These are phyloP conservation scores for Xylariaceae sp. DNA, from an alignment of 2,329 filamentous ascomycete genomes.

Conservation along the genomic window DNA sequence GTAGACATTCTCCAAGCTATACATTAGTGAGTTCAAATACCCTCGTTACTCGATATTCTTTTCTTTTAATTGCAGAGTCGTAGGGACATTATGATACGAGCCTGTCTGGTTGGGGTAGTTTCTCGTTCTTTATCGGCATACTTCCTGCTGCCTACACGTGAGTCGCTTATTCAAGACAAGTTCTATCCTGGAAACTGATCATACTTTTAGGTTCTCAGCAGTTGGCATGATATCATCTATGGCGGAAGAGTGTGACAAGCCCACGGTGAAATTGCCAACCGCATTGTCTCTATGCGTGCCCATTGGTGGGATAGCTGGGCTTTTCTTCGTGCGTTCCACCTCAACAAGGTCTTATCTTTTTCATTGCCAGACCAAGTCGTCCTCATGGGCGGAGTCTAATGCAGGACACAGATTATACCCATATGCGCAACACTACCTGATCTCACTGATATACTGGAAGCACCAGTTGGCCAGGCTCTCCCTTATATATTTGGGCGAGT, in stretches of 20 bases:
- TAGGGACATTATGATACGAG: slow-evolving; percentile 53
- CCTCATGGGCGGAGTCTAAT: too few species aligned
- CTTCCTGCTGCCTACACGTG: slow-evolving; percentile 55
- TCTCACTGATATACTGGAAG: slow-evolving; percentile 42
- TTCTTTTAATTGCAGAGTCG: neutral
- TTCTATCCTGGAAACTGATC: slow-evolving; percentile 6
- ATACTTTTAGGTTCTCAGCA: slow-evolving; percentile 45
- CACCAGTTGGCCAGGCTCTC: slow-evolving; percentile 52
- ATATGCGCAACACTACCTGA: slow-evolving; percentile 46
- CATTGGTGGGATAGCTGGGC: slow-evolving; percentile 50
- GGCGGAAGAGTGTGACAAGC: slow-evolving; percentile 58
- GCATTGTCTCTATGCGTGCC: slow-evolving; percentile 52
- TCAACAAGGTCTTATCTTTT: too few species aligned
- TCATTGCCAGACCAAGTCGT: too few species aligned
- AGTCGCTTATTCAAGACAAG: slow-evolving; percentile 9
- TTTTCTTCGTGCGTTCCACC: slow-evolving; percentile 45
- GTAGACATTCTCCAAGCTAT: slow-evolving; percentile 49
- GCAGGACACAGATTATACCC: slow-evolving; percentile 41
- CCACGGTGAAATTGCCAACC: slow-evolving; percentile 49
- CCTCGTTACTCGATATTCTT: neutral
- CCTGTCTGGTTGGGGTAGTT: slow-evolving; percentile 56
- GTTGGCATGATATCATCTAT: slow-evolving; percentile 62
- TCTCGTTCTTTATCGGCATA: slow-evolving; percentile 62
- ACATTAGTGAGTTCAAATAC: slow-evolving; percentile 37
- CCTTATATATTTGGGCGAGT: slow-evolving; percentile 53